Conservation (phyloP, 331 rosid genomes). For the Ulmus americana region DNA sequence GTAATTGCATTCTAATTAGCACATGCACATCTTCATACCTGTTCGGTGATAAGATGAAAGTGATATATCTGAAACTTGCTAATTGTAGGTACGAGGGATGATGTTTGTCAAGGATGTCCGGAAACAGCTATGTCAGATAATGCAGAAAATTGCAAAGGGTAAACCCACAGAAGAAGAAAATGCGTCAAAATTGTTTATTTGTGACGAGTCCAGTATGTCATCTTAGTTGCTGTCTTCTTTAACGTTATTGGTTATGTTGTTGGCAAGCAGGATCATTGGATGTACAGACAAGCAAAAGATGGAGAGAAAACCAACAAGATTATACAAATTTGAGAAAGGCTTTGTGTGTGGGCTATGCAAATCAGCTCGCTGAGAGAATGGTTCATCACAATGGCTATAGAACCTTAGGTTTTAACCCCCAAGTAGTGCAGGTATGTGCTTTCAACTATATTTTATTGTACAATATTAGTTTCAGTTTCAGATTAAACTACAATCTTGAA, state of each 20-base stretch:
- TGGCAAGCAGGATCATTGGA: constrained; percentile 53
- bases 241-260: constrained; percentile 10
- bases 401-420: constrained; percentile 80
- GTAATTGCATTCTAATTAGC: too few relatives aligned
- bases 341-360: constrained; percentile 83
- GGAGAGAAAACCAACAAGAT: constrained; percentile 40
- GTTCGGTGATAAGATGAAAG: constrained; percentile 13
- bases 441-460: background rate
- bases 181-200: background rate
- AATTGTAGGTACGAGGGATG: constrained; percentile 89
- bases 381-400: constrained; percentile 91
- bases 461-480: background rate
- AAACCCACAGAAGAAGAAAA: background rate
- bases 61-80: constrained; percentile 23
- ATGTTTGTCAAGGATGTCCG: constrained; percentile 79
- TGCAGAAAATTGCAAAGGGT: constrained; percentile 80
- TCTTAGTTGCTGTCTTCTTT: constrained; percentile 12
- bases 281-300: constrained; percentile 40
- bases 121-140: constrained; percentile 75
- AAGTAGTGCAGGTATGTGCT: constrained; percentile 75
- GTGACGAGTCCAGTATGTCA: background rate
- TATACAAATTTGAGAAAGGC: constrained; percentile 78
- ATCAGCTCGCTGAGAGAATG: constrained; percentile 96
- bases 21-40: background rate
- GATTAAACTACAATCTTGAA: background rate